These are phyloP conservation scores for Ziziphus jujuba DNA, from an alignment of 306 rosid species.

Conservation along the genomic window DNA sequence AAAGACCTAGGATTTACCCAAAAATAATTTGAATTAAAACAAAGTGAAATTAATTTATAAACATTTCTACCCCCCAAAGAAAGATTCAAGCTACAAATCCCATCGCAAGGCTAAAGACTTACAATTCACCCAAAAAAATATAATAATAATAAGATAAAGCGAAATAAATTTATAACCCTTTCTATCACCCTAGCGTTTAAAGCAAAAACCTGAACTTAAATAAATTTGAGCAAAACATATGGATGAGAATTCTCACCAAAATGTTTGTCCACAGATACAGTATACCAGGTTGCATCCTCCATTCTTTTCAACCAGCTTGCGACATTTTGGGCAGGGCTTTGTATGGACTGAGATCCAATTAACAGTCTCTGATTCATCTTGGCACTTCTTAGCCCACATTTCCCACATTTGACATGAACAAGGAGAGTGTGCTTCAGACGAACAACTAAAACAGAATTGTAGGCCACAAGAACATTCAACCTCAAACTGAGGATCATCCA, in stretches of 20 bases:
- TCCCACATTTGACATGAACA: conserved; percentile 44
- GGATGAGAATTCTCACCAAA: conserved; percentile 32
- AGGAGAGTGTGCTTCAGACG: conserved; percentile 39
- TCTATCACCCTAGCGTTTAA: background rate
- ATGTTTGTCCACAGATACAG: conserved; percentile 42
- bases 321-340: conserved; percentile 40
- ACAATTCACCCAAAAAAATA: too few relatives aligned
- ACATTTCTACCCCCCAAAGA: background rate
- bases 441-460: conserved; percentile 41
- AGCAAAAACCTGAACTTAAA: background rate
- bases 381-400: conserved; percentile 34
- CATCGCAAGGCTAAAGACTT: background rate
- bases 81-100: background rate
- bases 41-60: background rate
- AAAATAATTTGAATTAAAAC: too few relatives aligned
- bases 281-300: conserved; percentile 42
- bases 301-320: conserved; percentile 38
- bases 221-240: background rate
- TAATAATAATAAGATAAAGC: background rate
- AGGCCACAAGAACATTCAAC: conserved; percentile 42
- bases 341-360: conserved; percentile 37
- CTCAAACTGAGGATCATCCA: conserved; percentile 34
- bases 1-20: too few relatives aligned
- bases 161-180: background rate
- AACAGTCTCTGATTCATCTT: conserved; percentile 38